A percentile compares a stretch with the other conserved stretches of the same genome.
Evolutionary conservation across 305 asterid genomes (phyloP).

Genomic region (Rubia tinctorum): DNA sequence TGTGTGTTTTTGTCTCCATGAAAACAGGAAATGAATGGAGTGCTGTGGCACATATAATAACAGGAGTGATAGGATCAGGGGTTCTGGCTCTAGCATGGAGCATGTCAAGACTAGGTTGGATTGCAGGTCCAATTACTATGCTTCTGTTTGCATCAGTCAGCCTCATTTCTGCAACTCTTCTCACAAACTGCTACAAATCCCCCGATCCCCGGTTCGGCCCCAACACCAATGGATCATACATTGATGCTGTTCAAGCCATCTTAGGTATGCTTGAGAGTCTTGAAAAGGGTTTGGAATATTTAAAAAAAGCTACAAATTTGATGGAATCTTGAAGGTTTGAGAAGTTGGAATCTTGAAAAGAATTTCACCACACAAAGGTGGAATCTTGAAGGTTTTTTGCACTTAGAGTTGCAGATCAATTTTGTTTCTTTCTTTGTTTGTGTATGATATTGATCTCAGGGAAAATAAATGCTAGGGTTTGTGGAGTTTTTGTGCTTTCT

Average conservation of each 20-base stretch:
- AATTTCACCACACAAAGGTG: too few relatives aligned
- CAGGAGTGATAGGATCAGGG: conserved; percentile 43
- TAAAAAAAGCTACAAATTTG: too few relatives aligned
- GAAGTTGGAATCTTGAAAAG: too few relatives aligned
- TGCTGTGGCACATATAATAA: conserved; percentile 41
- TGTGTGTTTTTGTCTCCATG: conserved; percentile 7
- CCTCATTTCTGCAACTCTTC: conserved; percentile 28
- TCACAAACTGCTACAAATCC: conserved; percentile 34
- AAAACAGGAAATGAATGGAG: conserved; percentile 40
- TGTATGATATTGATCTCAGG: conserved; percentile 36
- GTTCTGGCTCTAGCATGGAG: conserved; percentile 44
- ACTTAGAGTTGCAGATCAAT: not conserved
- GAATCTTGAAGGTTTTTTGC: not conserved
- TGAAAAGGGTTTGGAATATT: not conserved
- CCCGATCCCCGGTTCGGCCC: conserved; percentile 37
- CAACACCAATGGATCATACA: conserved; percentile 41
- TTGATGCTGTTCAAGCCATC: conserved; percentile 57
- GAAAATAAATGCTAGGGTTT: conserved; percentile 43
- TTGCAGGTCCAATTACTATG: conserved; percentile 38
- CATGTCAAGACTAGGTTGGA: conserved; percentile 41
- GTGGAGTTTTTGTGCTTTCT: conserved; percentile 46
- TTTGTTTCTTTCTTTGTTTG: not conserved
- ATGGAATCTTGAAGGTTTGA: not conserved
- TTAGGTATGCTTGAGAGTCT: conserved; percentile 39
- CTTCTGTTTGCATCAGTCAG: conserved; percentile 32